These are phyloP conservation scores for Penicillium sclerotigenum DNA, from an alignment of 2,329 filamentous ascomycete species.

Conservation along the genomic window DNA sequence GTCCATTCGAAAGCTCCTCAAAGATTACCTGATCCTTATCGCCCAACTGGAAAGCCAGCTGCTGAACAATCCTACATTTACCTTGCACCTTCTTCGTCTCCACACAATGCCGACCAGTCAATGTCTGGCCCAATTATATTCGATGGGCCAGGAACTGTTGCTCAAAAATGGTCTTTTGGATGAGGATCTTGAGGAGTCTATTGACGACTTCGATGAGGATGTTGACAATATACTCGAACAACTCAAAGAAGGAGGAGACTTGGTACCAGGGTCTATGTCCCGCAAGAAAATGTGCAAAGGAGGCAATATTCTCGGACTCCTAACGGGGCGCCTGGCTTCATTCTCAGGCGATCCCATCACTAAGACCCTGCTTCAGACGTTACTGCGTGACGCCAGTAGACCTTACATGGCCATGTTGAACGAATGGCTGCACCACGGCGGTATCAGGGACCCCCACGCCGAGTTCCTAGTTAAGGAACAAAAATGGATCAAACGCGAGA, in stretches of 20 bases:
- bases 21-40: constrained; percentile 90
- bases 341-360: constrained; percentile 94
- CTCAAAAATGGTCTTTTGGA: constrained; percentile 85
- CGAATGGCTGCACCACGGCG: constrained; percentile 95
- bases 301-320: constrained; percentile 84
- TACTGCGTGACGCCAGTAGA: constrained; percentile 82
- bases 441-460: constrained; percentile 87
- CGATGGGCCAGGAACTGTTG: constrained; percentile 79
- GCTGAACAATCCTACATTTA: constrained; percentile 83
- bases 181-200: constrained; percentile 64
- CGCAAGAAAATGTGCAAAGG: constrained; percentile 94
- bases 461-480: constrained; percentile 96
- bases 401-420: constrained; percentile 99
- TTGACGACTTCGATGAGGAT: constrained; percentile 70
- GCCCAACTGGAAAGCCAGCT: constrained; percentile 93
- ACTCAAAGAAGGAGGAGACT: constrained; percentile 78
- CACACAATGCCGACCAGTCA: constrained; percentile 87
- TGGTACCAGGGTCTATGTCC: constrained; percentile 72
- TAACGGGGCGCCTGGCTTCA: constrained; percentile 78
- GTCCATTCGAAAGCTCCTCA: constrained; percentile 84
- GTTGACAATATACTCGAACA: constrained; percentile 92
- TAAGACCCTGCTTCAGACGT: constrained; percentile 71
- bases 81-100: constrained; percentile 86
- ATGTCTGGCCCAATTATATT: constrained; percentile 87
- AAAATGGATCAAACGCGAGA: constrained; percentile 87